A percentile compares a stretch with the other conserved stretches of the same genome.
These are phyloP conservation scores for Plectranthus barbatus DNA, from an alignment of 257 asterid genomes.

Conservation along the genomic window DNA sequence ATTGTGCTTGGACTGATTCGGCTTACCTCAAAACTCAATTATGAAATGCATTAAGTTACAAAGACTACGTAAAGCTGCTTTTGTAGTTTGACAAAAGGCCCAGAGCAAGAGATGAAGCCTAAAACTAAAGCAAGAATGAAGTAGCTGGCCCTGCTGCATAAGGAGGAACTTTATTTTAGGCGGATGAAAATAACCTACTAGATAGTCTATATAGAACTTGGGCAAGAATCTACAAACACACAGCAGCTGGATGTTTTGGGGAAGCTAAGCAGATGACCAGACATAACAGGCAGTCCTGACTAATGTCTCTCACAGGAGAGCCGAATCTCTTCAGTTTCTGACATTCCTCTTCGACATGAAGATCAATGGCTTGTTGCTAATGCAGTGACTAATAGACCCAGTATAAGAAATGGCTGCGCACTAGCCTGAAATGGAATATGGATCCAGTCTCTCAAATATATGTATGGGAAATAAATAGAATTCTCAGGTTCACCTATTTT, in stretches of 20 bases:
- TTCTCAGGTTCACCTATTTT: neutral
- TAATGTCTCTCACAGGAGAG: neutral
- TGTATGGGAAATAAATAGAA: neutral
- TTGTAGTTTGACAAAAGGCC: neutral
- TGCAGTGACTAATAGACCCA: constrained; percentile 83
- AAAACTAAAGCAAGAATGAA: neutral
- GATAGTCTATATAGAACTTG: neutral
- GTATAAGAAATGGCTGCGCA: constrained; percentile 93
- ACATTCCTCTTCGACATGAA: constrained; percentile 2
- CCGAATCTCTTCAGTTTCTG: neutral
- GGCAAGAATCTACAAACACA: constrained; percentile 3
- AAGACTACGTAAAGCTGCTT: neutral
- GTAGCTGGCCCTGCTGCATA: neutral
- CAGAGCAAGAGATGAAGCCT: neutral
- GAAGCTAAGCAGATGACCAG: neutral
- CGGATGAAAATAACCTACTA: neutral
- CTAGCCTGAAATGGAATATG: constrained; percentile 60
- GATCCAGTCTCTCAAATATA: neutral
- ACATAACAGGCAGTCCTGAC: neutral
- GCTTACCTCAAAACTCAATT: neutral
- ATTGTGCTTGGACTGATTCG: neutral
- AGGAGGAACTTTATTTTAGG: neutral
- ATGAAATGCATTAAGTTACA: neutral
- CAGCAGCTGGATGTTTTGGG: neutral
- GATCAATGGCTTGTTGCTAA: constrained; percentile 75